phyloP scores from a whole-genome alignment of 495 filamentous ascomycete species.

The Tuber aestivum region DNA sequence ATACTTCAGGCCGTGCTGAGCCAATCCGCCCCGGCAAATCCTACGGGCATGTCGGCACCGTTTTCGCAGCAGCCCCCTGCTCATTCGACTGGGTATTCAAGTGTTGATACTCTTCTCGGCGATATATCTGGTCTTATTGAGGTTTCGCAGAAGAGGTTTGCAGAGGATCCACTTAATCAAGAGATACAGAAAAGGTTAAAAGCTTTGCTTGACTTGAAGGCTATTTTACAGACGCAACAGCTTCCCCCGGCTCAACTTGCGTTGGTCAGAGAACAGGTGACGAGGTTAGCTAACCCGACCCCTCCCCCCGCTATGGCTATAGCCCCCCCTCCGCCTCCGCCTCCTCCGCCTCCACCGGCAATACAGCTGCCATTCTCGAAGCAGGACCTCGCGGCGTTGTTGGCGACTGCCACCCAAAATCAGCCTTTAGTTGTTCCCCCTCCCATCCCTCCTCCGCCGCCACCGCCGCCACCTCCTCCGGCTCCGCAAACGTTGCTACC shows the following conservation, averaged over 20 bases:
- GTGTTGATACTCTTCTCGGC: conserved; percentile 67
- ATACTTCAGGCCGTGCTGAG: conserved; percentile 40
- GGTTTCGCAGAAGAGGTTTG: conserved; percentile 63
- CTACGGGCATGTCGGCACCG: conserved; percentile 33
- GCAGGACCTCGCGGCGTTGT: conserved; percentile 41
- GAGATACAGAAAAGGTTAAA: conserved; percentile 70
- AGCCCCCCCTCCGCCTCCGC: conserved; percentile 45
- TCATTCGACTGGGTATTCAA: conserved; percentile 43
- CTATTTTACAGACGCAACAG: conserved; percentile 68
- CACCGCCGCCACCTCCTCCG: conserved; percentile 37
- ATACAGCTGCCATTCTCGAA: conserved; percentile 43
- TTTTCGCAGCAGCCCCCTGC: conserved; percentile 40
- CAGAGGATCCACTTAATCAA: conserved; percentile 64
- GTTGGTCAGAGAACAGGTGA: conserved; percentile 71
- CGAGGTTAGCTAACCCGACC: conserved; percentile 57
- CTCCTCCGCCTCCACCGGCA: conserved; percentile 43
- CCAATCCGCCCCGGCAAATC: conserved; percentile 46
- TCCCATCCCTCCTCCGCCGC: conserved; percentile 43
- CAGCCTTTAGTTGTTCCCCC: conserved; percentile 42
- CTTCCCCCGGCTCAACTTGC: conserved; percentile 73
- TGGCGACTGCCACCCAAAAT: conserved; percentile 39
- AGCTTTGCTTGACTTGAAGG: conserved; percentile 79
- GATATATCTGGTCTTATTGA: conserved; percentile 73
- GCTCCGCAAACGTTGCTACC: conserved; percentile 38
- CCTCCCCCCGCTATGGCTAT: conserved; percentile 48